Conservation (phyloP, 495 filamentous ascomycete species). For the Evansstolkia leycettana region DNA sequence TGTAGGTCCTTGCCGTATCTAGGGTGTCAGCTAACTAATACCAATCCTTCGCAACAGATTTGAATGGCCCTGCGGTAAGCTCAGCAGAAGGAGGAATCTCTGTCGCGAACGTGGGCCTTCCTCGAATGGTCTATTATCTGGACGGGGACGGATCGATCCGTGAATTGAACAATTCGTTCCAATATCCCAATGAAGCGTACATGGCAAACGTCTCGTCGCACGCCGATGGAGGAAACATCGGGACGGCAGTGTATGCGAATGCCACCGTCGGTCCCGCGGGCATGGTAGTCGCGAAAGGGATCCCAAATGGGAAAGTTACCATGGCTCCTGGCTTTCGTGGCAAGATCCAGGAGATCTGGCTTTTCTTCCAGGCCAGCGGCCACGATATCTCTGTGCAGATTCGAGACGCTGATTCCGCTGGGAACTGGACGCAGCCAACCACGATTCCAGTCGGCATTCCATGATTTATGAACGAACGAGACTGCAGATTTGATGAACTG, state of each 20-base stretch:
- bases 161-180: background rate
- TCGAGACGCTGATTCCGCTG: background rate
- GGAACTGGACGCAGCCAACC: background rate
- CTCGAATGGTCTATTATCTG: conserved; percentile 1
- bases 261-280: background rate
- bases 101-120: background rate
- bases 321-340: background rate
- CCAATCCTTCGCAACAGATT: background rate
- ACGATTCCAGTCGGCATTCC: background rate
- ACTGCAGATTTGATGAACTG: too few relatives aligned
- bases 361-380: background rate
- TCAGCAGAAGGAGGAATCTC: background rate
- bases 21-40: too few relatives aligned
- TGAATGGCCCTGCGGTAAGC: background rate
- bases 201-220: background rate
- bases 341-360: background rate
- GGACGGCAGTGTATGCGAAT: background rate
- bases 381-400: background rate
- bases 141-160: background rate
- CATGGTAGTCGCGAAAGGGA: background rate
- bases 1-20: too few relatives aligned
- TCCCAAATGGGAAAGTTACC: background rate
- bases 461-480: background rate
- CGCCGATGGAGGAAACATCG: background rate
- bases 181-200: background rate